phyloP scores from a whole-genome alignment of 306 rosid genomes.

The apple (Malus domestica) region DNA sequence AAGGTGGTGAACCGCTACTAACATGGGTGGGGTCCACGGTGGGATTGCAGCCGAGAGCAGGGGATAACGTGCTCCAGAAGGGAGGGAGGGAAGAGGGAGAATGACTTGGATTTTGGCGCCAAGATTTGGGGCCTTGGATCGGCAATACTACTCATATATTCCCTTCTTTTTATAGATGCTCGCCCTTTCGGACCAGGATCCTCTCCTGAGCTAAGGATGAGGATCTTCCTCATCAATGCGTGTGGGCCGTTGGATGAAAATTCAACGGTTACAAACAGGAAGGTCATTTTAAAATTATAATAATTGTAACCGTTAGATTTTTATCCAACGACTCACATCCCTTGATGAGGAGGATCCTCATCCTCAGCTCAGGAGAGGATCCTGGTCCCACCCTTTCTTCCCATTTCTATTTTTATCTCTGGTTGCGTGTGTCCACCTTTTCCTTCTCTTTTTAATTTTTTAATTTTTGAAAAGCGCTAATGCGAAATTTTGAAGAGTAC shows the following conservation, averaged over 20 bases:
- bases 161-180: neutral
- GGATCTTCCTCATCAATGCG: too few relatives aligned
- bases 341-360: too few relatives aligned
- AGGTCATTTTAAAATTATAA: too few relatives aligned
- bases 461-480: neutral
- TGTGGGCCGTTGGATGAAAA: too few relatives aligned
- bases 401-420: neutral
- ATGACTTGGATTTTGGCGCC: slow-evolving; percentile 50
- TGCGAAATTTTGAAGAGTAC: fast-evolving
- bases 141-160: slow-evolving; percentile 20
- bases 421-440: neutral
- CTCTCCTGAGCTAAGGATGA: too few relatives aligned
- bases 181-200: neutral
- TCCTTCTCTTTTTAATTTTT: neutral
- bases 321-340: too few relatives aligned
- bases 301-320: too few relatives aligned
- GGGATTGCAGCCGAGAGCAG: neutral
- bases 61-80: neutral
- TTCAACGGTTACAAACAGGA: too few relatives aligned
- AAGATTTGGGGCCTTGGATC: slow-evolving; percentile 33
- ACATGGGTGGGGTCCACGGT: neutral
- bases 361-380: too few relatives aligned
- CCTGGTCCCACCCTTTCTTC: too few relatives aligned
- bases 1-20: neutral
- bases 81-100: neutral